Conservation (phyloP, 306 rosid genomes). For the Glycine latifolia region DNA sequence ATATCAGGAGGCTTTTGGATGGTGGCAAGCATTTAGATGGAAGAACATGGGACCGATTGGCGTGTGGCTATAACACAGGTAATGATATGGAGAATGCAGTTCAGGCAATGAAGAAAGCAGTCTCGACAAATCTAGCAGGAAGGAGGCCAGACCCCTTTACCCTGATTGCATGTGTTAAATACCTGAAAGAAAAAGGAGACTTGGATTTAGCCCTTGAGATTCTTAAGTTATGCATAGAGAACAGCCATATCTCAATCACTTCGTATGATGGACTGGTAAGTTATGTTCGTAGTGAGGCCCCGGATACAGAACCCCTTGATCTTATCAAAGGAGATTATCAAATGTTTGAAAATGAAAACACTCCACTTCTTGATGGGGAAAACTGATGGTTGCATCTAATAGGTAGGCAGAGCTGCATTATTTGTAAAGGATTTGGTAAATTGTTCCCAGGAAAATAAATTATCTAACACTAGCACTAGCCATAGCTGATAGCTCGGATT, state of each 20-base stretch:
- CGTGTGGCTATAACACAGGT: conserved; percentile 49
- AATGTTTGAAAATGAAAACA: conserved; percentile 13
- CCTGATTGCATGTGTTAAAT: conserved; percentile 59
- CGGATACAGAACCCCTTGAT: conserved; percentile 45
- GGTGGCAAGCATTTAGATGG: conserved; percentile 58
- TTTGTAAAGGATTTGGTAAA: conserved; percentile 14
- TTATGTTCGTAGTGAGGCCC: conserved; percentile 47
- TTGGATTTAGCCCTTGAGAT: conserved; percentile 60
- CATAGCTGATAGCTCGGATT: neutral
- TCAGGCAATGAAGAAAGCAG: conserved; percentile 60
- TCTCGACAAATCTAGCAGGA: conserved; percentile 39
- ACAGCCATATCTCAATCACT: conserved; percentile 32
- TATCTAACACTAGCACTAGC: conserved; percentile 17
- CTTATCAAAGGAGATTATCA: conserved; percentile 39
- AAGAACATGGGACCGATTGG: conserved; percentile 59
- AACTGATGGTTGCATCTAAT: conserved; percentile 30
- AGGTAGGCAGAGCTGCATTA: conserved; percentile 31
- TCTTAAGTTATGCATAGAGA: conserved; percentile 47
- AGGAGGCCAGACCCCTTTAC: conserved; percentile 47
- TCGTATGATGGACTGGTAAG: conserved; percentile 47
- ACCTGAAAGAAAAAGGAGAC: conserved; percentile 66
- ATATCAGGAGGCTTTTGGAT: conserved; percentile 55
- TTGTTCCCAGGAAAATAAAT: neutral
- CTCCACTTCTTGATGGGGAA: conserved; percentile 20
- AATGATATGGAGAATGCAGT: conserved; percentile 68